Evolutionary conservation across 164 flowering plant species (phyloP).

Genomic region (Tetracentron sinense): DNA sequence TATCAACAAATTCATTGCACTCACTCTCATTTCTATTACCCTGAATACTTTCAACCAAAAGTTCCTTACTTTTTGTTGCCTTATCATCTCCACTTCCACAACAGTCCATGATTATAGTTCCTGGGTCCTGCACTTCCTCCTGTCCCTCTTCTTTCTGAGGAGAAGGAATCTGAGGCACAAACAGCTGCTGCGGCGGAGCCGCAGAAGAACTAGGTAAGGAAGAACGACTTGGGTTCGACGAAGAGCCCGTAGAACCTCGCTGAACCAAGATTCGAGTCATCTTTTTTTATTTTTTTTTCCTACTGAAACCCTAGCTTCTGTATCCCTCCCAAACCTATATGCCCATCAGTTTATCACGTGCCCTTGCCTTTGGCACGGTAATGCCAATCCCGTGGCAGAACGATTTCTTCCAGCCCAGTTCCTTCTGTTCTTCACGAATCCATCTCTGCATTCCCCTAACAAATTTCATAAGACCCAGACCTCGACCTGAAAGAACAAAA

Average conservation of each 20-base stretch:
- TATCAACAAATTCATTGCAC: conserved; percentile 28
- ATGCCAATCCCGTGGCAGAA: conserved; percentile 71
- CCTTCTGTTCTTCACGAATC: conserved; percentile 48
- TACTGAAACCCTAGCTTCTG: conserved; percentile 1
- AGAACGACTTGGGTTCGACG: conserved; percentile 60
- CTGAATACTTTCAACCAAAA: conserved; percentile 25
- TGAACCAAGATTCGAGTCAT: conserved; percentile 94
- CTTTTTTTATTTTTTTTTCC: conserved; percentile 10
- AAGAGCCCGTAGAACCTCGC: conserved; percentile 79
- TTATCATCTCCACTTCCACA: conserved; percentile 34
- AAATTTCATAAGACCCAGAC: conserved; percentile 89
- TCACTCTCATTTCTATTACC: conserved; percentile 23
- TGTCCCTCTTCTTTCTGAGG: conserved; percentile 52
- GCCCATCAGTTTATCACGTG: conserved; percentile 62
- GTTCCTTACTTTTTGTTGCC: conserved; percentile 35
- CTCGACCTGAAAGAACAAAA: conserved; percentile 37
- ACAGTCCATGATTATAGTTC: conserved; percentile 26
- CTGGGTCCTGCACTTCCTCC: conserved; percentile 45
- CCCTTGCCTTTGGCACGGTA: conserved; percentile 74
- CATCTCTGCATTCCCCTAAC: conserved; percentile 97
- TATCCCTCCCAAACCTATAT: conserved; percentile 24
- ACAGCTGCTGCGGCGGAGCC: conserved; percentile 27
- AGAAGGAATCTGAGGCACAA: conserved; percentile 27
- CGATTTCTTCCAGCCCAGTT: conserved; percentile 52
- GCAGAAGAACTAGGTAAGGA: conserved; percentile 46